Evolutionary conservation across 106 monocot species (phyloP).

Genomic region (Platanthera zijinensis): DNA sequence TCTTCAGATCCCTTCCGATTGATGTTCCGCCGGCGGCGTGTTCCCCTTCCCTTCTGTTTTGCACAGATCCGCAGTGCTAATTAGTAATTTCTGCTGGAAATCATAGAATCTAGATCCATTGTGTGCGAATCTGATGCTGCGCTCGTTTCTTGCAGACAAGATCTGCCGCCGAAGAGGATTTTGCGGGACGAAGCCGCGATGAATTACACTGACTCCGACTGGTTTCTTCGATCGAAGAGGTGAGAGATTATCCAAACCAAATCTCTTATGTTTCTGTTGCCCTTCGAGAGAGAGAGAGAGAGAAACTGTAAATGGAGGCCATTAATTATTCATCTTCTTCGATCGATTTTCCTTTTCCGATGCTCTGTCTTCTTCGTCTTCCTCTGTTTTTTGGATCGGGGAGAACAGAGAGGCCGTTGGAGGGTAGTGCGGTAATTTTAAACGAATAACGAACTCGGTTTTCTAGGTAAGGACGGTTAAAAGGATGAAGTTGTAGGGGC

Average conservation of each 20-base stretch:
- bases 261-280: conserved; percentile 1
- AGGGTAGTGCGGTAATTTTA: neutral
- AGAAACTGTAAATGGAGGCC: no score
- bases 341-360: neutral
- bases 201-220: no score
- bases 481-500: neutral
- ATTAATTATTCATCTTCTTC: neutral
- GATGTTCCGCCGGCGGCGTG: no score
- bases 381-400: neutral
- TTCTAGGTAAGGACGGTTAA: neutral
- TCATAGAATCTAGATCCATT: neutral
- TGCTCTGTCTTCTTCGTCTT: neutral
- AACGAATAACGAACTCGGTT: neutral
- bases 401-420: neutral
- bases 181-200: neutral
- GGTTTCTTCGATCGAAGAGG: neutral
- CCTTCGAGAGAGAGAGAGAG: no score
- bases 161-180: neutral
- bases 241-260: neutral
- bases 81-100: neutral
- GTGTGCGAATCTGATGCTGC: neutral
- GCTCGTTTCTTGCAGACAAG: neutral
- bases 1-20: neutral
- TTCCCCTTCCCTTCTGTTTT: no score
- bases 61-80: no score